Percentiles rank a stretch among this genome's conserved stretches.
Conservation (phyloP, 192 early-diverging fungal species). For the Phycomyces nitens region DNA sequence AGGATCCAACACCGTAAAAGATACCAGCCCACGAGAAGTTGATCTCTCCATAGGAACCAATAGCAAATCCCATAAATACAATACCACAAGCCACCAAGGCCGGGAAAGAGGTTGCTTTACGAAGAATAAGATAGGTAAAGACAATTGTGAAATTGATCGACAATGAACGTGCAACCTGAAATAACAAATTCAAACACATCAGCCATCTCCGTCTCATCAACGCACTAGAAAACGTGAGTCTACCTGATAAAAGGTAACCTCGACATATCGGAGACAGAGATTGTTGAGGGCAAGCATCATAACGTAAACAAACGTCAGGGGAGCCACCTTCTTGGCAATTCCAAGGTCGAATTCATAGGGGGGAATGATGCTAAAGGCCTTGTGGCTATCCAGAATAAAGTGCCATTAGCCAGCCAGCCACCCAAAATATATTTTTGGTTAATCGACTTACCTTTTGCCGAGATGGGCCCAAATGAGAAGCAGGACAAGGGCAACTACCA, state of each 20-base stretch:
- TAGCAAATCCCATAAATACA: slow-evolving; percentile 60
- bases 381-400: slow-evolving; percentile 28
- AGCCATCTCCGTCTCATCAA: not conserved
- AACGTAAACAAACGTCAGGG: slow-evolving; percentile 62
- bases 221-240: not conserved
- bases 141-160: slow-evolving; percentile 67
- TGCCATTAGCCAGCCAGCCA: not conserved
- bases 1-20: slow-evolving; percentile 61
- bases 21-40: slow-evolving; percentile 64
- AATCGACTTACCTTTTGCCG: slow-evolving; percentile 46
- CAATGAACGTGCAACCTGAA: slow-evolving; percentile 56
- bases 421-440: not conserved
- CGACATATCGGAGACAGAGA: slow-evolving; percentile 59
- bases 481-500: slow-evolving; percentile 53
- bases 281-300: slow-evolving; percentile 67
- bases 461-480: slow-evolving; percentile 51
- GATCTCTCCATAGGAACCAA: slow-evolving; percentile 64
- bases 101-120: slow-evolving; percentile 45
- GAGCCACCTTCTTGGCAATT: slow-evolving; percentile 51
- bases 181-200: not conserved
- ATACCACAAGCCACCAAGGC: slow-evolving; percentile 55
- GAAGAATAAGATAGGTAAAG: slow-evolving; percentile 60
- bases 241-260: slow-evolving; percentile 68
- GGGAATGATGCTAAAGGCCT: slow-evolving; percentile 54
- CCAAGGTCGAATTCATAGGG: slow-evolving; percentile 57